A percentile compares a stretch with the other conserved stretches of the same genome.
phyloP scores from a whole-genome alignment of 148 eudicot genomes.

The Rhododendron henanense region DNA sequence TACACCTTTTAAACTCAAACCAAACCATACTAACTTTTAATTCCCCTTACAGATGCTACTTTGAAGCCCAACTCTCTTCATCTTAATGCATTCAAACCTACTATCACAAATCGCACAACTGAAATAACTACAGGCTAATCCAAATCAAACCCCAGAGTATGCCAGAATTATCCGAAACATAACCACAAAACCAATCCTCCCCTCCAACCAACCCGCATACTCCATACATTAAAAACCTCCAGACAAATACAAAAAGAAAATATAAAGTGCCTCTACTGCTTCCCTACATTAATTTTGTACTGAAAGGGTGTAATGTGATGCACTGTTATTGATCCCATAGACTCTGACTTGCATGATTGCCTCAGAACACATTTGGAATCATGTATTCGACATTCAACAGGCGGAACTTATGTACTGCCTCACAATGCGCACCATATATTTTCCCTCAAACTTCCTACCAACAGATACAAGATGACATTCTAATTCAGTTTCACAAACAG shows the following conservation, averaged over 20 bases:
- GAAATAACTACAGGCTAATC: neutral
- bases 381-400: neutral
- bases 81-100: neutral
- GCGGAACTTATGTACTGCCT: neutral
- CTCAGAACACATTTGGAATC: neutral
- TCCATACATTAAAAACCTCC: neutral
- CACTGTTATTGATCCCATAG: neutral
- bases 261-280: neutral
- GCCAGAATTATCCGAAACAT: neutral
- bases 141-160: neutral
- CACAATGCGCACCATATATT: neutral
- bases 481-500: neutral
- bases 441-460: neutral
- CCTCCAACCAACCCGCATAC: neutral
- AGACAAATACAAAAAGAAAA: neutral
- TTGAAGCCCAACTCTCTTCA: neutral
- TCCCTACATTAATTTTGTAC: neutral
- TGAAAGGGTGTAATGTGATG: neutral
- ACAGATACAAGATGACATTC: neutral
- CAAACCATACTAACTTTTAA: neutral
- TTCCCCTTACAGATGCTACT: neutral
- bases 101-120: neutral
- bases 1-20: neutral
- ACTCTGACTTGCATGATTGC: neutral
- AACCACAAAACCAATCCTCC: neutral